A percentile compares a stretch with the other conserved stretches of the same genome.
phyloP scores from a whole-genome alignment of 2,329 filamentous ascomycete species.

The Pyrenochaeta sp. region DNA sequence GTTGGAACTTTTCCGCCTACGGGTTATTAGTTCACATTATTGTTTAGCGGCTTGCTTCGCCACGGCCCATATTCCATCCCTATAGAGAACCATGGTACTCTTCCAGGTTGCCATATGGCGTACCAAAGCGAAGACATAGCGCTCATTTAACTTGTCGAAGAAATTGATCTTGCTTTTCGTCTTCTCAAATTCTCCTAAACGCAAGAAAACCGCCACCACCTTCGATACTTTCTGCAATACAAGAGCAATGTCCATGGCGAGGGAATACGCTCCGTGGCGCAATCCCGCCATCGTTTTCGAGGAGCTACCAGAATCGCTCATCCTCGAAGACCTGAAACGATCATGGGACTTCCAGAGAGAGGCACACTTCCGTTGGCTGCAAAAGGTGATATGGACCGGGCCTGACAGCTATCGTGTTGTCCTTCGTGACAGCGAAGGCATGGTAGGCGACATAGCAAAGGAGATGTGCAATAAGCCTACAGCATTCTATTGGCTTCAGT shows the following conservation, averaged over 20 bases:
- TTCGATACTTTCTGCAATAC: slow-evolving; percentile 4
- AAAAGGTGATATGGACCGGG: slow-evolving; percentile 2
- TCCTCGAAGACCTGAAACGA: slow-evolving; percentile 5
- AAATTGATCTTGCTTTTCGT: slow-evolving; percentile 6
- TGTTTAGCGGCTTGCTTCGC: neutral
- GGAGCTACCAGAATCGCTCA: slow-evolving; percentile 5
- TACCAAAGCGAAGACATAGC: slow-evolving; percentile 10
- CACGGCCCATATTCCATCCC: neutral
- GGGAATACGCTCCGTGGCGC: slow-evolving; percentile 14
- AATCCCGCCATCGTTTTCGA: slow-evolving; percentile 10
- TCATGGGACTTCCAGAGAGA: slow-evolving; percentile 11
- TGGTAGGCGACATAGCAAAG: too few relatives aligned
- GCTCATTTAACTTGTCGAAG: slow-evolving; percentile 6
- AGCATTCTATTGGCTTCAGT: slow-evolving; percentile 17
- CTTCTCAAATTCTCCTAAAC: slow-evolving; percentile 10
- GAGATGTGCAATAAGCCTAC: slow-evolving; percentile 22
- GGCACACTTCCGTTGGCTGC: slow-evolving; percentile 3
- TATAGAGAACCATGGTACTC: slow-evolving; percentile 6
- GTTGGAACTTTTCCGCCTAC: slow-evolving; percentile 1
- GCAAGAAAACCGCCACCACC: slow-evolving; percentile 5
- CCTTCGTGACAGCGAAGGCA: neutral
- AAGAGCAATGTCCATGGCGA: slow-evolving; percentile 10
- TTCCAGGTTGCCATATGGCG: slow-evolving; percentile 8
- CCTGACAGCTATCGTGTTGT: neutral
- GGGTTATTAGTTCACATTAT: slow-evolving; percentile 2